These are phyloP conservation scores for Penicillium diatomitis DNA, from an alignment of 495 filamentous ascomycete species.

Conservation along the genomic window DNA sequence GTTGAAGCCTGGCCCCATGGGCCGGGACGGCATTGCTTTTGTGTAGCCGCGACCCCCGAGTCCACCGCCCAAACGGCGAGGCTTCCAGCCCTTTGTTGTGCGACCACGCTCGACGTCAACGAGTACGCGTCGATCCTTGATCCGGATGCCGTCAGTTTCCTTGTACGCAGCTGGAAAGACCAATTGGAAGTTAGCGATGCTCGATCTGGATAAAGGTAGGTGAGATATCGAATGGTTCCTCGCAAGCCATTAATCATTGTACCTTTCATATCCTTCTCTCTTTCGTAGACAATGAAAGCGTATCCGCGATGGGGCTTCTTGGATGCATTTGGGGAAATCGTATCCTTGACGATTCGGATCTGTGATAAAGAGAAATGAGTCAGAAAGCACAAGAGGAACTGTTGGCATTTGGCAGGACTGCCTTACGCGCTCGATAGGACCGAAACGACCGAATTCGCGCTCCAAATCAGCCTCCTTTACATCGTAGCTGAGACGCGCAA, in stretches of 20 bases:
- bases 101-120: slow-evolving; percentile 96
- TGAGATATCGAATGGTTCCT: too few species aligned
- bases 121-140: slow-evolving; percentile 83
- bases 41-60: slow-evolving; percentile 90
- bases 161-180: slow-evolving; percentile 60
- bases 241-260: slow-evolving; percentile 25
- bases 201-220: too few species aligned
- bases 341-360: slow-evolving; percentile 75
- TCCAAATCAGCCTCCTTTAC: slow-evolving; percentile 83
- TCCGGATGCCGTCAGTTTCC: slow-evolving; percentile 81
- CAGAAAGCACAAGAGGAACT: neutral
- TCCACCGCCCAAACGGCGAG: slow-evolving; percentile 83
- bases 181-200: too few species aligned
- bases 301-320: slow-evolving; percentile 87
- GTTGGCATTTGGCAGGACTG: neutral
- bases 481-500: slow-evolving; percentile 82
- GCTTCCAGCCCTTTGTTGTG: slow-evolving; percentile 91
- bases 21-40: slow-evolving; percentile 66
- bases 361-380: slow-evolving; percentile 25
- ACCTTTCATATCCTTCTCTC: slow-evolving; percentile 99
- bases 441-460: slow-evolving; percentile 88
- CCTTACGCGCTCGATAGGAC: slow-evolving; percentile 81
- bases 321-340: slow-evolving; percentile 61
- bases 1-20: slow-evolving; percentile 50
- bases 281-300: slow-evolving; percentile 94